These are phyloP conservation scores for Pseudogymnoascus sp. DNA, from an alignment of 2,329 filamentous ascomycete genomes.

Conservation along the genomic window DNA sequence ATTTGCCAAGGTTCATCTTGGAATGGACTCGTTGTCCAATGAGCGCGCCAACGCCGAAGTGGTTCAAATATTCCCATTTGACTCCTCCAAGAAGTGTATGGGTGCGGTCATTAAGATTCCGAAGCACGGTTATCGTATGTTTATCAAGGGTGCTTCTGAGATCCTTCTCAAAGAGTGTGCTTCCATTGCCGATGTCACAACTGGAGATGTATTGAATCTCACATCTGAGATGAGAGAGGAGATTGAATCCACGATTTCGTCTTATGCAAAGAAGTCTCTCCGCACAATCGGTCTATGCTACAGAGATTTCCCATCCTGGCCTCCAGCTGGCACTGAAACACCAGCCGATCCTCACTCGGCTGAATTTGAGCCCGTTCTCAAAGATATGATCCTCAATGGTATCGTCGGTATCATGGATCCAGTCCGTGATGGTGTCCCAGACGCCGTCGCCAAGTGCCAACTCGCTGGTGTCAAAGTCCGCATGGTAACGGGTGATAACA, in stretches of 20 bases:
- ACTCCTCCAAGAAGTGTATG: conserved; percentile 54
- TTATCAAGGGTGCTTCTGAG: conserved; percentile 47
- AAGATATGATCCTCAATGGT: conserved; percentile 57
- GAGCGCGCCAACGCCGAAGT: conserved; percentile 55
- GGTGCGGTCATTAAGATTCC: conserved; percentile 49
- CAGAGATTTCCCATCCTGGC: conserved; percentile 58
- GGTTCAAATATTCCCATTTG: conserved; percentile 39
- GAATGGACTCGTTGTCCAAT: conserved; percentile 52
- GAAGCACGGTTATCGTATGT: conserved; percentile 36
- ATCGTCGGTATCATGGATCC: conserved; percentile 78
- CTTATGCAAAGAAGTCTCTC: conserved; percentile 54
- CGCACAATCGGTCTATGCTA: conserved; percentile 65
- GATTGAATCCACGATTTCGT: conserved; percentile 43
- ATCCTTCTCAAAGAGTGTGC: conserved; percentile 38
- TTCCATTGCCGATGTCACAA: conserved; percentile 44
- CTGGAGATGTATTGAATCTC: conserved; percentile 50
- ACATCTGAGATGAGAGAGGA: conserved; percentile 44
- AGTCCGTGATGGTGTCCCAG: conserved; percentile 62
- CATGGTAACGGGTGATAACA: conserved; percentile 76
- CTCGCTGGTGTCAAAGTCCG: conserved; percentile 69
- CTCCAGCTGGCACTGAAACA: conserved; percentile 35
- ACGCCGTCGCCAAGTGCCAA: conserved; percentile 65
- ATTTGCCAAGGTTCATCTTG: conserved; percentile 58
- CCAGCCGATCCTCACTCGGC: conserved; percentile 45
- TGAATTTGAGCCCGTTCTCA: conserved; percentile 42